These are phyloP conservation scores for Brassica balearica DNA, from an alignment of 441 rosid genomes.

Conservation along the genomic window DNA sequence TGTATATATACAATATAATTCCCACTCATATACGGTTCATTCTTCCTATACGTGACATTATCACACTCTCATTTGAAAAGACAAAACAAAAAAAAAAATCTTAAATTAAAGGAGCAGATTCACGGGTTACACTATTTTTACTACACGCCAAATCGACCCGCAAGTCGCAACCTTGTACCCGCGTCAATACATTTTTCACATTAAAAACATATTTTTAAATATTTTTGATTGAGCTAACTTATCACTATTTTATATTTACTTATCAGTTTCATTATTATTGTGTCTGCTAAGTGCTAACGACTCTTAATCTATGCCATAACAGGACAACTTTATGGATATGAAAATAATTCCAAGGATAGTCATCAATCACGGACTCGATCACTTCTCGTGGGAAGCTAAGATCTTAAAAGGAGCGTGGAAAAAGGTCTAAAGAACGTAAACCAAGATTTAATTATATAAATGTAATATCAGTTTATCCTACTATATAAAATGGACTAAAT, in stretches of 20 bases:
- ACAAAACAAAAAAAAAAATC: background rate
- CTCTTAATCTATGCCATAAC: background rate
- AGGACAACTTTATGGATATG: background rate
- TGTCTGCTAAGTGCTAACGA: constrained; percentile 2
- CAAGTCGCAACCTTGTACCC: constrained; percentile 9
- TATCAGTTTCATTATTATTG: background rate
- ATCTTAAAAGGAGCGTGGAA: background rate
- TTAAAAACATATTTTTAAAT: background rate
- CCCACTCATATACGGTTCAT: background rate
- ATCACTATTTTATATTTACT: background rate
- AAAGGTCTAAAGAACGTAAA: background rate
- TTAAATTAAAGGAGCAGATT: constrained; percentile 17
- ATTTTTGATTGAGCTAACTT: background rate
- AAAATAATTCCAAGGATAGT: background rate
- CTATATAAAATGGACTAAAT: too few species aligned
- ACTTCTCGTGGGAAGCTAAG: constrained; percentile 2
- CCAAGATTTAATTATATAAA: background rate
- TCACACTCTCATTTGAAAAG: background rate
- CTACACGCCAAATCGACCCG: constrained; percentile 22
- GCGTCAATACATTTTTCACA: constrained; percentile 9
- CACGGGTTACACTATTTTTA: constrained; percentile 37
- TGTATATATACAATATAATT: background rate
- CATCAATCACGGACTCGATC: constrained; percentile 24
- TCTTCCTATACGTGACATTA: constrained; percentile 19
- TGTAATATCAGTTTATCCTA: too few species aligned